Evolutionary conservation across 768 basidiomycete species (phyloP), one percentile per base, ranked within the genome.

Genomic region (Suillus placidus): DNA sequence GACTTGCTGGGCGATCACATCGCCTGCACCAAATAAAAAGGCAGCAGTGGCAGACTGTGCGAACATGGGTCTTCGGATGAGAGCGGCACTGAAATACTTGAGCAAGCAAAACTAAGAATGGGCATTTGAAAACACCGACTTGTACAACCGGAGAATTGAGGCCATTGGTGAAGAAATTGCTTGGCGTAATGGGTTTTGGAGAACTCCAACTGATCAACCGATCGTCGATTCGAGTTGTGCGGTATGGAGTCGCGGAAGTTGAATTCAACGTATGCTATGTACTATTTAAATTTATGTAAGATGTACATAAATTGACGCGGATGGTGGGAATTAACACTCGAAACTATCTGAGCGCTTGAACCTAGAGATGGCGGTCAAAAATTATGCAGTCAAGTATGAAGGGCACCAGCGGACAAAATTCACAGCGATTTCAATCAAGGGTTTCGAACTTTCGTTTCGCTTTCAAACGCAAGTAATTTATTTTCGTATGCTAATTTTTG

Each of bases 1-100:
- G 1, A 80, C 84, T 76, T 97, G 95, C 77, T 97, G 95, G 0
- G 95, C 95, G 51, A 96, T 84, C 1, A 95, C 71, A 73, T 94
- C 93, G 26, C 91, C 92, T 7, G 84, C 80, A 52, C 90, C 88
- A 68, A 93, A 94, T 10, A 94, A 79, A 60, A 89, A 70, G 1
- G 83, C 85, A 0, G 89, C 89, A 0, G 90, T 90, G 0, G 78
- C 76, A 64, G 87, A 90, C 69, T 91, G 89, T 2, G 87, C 78
- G 20, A 86, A 62, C 79, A 90, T 80, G 0, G 91, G 91, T 14
- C 85, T 81, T 13, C 87, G 84, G 60, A 89, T 76, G 26, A 92
- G 82, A 23, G 83, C 78, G 1, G 86, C 78, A 73, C 91, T 92
- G 74, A 34, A 37, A 66, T 7, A 45, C 23, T 26, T 23, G 43